Evolutionary conservation across 495 filamentous ascomycete species (phyloP), one percentile per base, ranked within the genome.

Genomic region (Neurospora sp.): DNA sequence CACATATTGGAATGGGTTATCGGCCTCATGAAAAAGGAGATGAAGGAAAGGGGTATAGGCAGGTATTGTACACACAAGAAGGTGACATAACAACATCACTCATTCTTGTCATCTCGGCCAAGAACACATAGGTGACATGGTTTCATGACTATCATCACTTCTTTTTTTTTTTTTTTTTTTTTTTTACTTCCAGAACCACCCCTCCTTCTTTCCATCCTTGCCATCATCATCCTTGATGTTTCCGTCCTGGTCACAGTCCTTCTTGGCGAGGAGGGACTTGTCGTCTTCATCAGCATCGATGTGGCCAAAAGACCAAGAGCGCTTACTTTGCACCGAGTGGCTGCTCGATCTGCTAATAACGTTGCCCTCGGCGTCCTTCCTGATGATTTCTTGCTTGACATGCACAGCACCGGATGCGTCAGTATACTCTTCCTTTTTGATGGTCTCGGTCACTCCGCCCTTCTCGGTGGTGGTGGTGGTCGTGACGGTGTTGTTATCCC

Each of bases 341-440:
- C 27, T 65, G 27, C 53, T 65, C 53, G 53, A 35, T 65, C 53
- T 65, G 53, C 53, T 65, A 18, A 65, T 65, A 3, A 65, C 53
- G 27, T 35, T 65, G 53, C 53, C 53, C 53, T 65, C 53, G 14
- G 53, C 27, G 35, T 65, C 53, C 53, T 65, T 65, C 6, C 53
- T 35, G 14, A 42, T 72, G 9, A 72, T 74, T 40, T 76, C 77
- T 9, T 59, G 70, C 72, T 74, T 71, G 72, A 72, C 38, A 44
- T 78, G 77, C 10, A 74, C 69, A n/a, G 70, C 70, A n/a, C 77
- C 77, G 18, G 45, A 31, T 48, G 65, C 45, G 68, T 78, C 77
- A 14, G 75, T 71, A 18, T 35, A 76, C 40, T 77, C 75, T 18
- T 69, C 59, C 40, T 68, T 72, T 27, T 72, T 77, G 9, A 72